Evolutionary conservation across 345 rosid species (phyloP).

Genomic region (Eucalyptus melliodora): DNA sequence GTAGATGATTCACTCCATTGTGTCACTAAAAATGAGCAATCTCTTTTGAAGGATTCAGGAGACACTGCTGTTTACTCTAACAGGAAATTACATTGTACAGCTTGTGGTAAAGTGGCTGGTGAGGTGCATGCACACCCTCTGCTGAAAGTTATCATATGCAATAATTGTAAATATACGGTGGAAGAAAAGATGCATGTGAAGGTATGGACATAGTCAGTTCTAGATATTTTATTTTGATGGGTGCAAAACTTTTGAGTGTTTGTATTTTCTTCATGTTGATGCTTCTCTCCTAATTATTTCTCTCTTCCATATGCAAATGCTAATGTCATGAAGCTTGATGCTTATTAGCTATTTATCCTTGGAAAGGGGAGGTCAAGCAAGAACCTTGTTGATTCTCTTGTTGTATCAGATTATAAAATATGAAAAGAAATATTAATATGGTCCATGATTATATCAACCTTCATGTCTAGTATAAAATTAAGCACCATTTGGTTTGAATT

Average conservation of each 20-base stretch:
- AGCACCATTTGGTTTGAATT: background rate
- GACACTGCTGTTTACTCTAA: conserved; percentile 5
- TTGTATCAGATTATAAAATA: background rate
- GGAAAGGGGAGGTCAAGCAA: background rate
- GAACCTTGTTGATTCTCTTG: background rate
- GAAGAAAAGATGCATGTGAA: conserved; percentile 48
- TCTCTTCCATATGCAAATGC: background rate
- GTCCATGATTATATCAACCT: background rate
- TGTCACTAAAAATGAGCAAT: conserved; percentile 8
- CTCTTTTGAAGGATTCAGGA: conserved; percentile 4
- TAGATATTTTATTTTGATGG: background rate
- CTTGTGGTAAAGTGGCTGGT: conserved; percentile 46
- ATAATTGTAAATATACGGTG: conserved; percentile 60
- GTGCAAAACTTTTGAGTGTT: background rate
- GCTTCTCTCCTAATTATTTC: background rate
- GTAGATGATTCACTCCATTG: conserved; percentile 8
- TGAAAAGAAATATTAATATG: background rate
- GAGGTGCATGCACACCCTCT: conserved; percentile 79
- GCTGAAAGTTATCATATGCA: conserved; percentile 77
- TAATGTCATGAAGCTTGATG: background rate
- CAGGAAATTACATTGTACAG: conserved; percentile 59
- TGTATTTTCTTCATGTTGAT: background rate
- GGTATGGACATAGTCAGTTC: conserved; percentile 27
- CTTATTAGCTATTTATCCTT: background rate
- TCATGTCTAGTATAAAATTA: background rate